A percentile compares a stretch with the other conserved stretches of the same genome.
Conservation (phyloP, 805 yeast species). For the Brettanomyces naardenensis region DNA sequence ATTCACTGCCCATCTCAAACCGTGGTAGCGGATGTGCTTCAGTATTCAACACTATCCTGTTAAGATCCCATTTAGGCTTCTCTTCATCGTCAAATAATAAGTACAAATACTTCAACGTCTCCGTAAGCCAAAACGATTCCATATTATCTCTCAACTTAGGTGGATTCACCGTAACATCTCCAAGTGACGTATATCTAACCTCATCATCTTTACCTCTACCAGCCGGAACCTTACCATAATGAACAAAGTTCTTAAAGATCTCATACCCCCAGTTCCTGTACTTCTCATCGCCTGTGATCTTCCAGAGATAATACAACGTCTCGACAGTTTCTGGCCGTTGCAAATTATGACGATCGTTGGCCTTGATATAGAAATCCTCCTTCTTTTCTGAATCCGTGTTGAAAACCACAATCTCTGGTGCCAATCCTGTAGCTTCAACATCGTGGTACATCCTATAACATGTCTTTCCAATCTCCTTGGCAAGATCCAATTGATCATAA, state of each 20-base stretch:
- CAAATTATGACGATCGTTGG: constrained; percentile 69
- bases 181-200: constrained; percentile 48
- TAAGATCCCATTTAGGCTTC: constrained; percentile 53
- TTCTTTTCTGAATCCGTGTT: constrained; percentile 38
- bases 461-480: constrained; percentile 65
- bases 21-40: constrained; percentile 93
- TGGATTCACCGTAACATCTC: constrained; percentile 60
- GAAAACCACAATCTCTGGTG: constrained; percentile 88
- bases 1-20: constrained; percentile 41
- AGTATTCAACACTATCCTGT: constrained; percentile 73
- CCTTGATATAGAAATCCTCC: constrained; percentile 61
- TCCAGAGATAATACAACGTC: constrained; percentile 70
- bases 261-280: constrained; percentile 89
- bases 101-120: constrained; percentile 81
- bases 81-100: constrained; percentile 58
- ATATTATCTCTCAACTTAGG: constrained; percentile 53
- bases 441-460: constrained; percentile 82
- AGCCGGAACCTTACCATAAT: constrained; percentile 44
- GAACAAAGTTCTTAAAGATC: constrained; percentile 63
- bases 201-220: constrained; percentile 37
- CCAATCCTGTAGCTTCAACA: constrained; percentile 61
- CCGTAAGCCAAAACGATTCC: constrained; percentile 93
- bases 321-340: constrained; percentile 95
- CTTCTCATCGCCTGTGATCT: constrained; percentile 71
- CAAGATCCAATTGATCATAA: constrained; percentile 61